Conservation (phyloP, 2,329 filamentous ascomycete species). For the Chaetomium globosum region DNA sequence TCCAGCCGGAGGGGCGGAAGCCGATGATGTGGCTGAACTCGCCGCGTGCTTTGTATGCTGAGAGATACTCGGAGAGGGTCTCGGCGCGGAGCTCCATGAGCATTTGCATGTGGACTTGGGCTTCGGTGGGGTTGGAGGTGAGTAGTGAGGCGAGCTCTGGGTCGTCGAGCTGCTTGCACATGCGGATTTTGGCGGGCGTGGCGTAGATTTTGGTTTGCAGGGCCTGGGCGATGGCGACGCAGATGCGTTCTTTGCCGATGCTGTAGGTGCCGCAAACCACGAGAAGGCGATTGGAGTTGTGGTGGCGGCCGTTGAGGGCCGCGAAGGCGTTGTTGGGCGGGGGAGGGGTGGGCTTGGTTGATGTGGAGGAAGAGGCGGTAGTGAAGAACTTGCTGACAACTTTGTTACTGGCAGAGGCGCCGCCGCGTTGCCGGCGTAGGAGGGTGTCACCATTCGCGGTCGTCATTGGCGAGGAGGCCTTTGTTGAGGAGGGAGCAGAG, state of each 20-base stretch:
- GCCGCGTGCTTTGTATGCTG: slow-evolving; percentile 65
- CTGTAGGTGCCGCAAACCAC: slow-evolving; percentile 96
- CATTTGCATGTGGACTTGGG: slow-evolving; percentile 97
- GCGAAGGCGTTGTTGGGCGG: slow-evolving; percentile 36
- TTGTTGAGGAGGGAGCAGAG: slow-evolving; percentile 66
- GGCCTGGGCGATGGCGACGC: slow-evolving; percentile 85
- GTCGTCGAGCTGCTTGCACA: slow-evolving; percentile 84
- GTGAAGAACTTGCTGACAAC: slow-evolving; percentile 58
- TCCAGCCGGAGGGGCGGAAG: slow-evolving; percentile 93
- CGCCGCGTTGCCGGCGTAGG: slow-evolving; percentile 41
- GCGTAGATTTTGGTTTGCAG: slow-evolving; percentile 89
- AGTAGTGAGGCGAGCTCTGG: slow-evolving; percentile 75
- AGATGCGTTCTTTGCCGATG: slow-evolving; percentile 97
- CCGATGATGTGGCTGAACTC: slow-evolving; percentile 86
- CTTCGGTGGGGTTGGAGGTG: slow-evolving; percentile 77
- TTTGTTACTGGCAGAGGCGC: slow-evolving; percentile 44
- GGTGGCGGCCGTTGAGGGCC: slow-evolving; percentile 29
- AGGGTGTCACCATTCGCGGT: slow-evolving; percentile 53
- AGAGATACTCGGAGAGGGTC: slow-evolving; percentile 86
- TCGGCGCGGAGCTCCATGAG: slow-evolving; percentile 92
- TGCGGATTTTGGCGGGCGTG: slow-evolving; percentile 76
- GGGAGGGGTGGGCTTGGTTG: slow-evolving; percentile 31
- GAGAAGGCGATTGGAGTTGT: slow-evolving; percentile 67
- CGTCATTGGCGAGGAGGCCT: slow-evolving; percentile 43
- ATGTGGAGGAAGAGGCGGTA: slow-evolving; percentile 1